Evolutionary conservation across 495 filamentous ascomycete species (phyloP), one percentile per base, ranked within the genome.

Genomic region (Neurospora pannonica): DNA sequence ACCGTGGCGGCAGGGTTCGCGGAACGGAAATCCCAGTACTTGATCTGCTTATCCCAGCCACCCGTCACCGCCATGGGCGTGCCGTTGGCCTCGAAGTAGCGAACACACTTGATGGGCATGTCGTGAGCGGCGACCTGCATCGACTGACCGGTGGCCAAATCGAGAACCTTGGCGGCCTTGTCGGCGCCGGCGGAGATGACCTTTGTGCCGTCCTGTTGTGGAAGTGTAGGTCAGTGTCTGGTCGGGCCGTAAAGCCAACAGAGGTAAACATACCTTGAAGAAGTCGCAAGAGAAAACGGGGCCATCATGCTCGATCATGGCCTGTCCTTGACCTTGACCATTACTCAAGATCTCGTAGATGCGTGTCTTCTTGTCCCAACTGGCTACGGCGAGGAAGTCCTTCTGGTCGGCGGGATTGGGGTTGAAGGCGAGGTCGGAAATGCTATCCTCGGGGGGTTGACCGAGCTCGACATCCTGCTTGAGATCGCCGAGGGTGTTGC

Each of bases 41-140:
- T 97, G 82, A 98, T 85, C 2, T 90, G 96, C 85, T 96, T 97
- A 84, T 98, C 95, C 95, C 95, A 98, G 3, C 92, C 94, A 42
- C 95, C 95, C 2, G 95, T 96, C 34, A 95, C 90, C 38, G 97
- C 86, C 80, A 96, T 90, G 76, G 85, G 91, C 72, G 81, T 80
- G 60, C 84, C 83, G 76, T 83, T 85, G 71, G 81, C 86, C 77
- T 88, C 86, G 77, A 95, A 91, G 86, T 94, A 95, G 70, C 93
- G 90, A 54, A 92, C 91, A 80, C 87, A 90, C 75, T 90, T 89
- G 75, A 98, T 91, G 3, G 95, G 93, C 62, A 90, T 87, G 74
- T 94, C 93, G 82, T 97, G 94, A 19, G 86, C 89, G 39, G 92
- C 93, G 38, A 96, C 88, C 80, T 94, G 90, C 6, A 75, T 73